Conservation (phyloP, 345 rosid species). For the Gossypium bickii region DNA sequence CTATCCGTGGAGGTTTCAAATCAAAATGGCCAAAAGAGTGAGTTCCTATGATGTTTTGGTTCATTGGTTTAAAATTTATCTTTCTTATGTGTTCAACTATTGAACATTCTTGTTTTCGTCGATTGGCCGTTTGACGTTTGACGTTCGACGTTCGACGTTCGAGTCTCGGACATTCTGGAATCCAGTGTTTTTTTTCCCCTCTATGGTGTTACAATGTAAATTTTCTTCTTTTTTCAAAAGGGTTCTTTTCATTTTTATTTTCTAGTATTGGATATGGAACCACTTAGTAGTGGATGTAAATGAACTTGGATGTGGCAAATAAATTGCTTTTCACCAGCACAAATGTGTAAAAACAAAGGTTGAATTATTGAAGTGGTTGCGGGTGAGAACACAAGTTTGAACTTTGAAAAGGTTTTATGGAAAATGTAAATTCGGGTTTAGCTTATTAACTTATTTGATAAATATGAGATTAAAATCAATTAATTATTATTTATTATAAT, state of each 20-base stretch:
- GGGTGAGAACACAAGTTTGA: no score
- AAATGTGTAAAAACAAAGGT: no score
- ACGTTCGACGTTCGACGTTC: not conserved
- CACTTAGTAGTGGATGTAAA: not conserved
- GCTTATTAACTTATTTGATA: no score
- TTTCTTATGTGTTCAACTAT: not conserved
- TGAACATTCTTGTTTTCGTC: not conserved
- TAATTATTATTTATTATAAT: no score
- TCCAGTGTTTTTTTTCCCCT: not conserved
- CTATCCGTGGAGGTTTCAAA: constrained; percentile 8
- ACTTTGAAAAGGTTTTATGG: no score
- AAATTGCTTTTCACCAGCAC: not conserved
- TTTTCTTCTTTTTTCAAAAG: not conserved
- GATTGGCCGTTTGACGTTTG: no score
- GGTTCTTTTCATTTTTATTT: not conserved
- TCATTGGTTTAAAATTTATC: not conserved
- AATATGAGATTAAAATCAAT: no score
- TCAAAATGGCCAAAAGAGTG: constrained; percentile 14
- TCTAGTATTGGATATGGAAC: not conserved
- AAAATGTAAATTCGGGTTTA: no score
- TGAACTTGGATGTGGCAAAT: not conserved
- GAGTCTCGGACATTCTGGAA: not conserved
- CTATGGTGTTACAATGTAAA: not conserved
- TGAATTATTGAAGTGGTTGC: no score
- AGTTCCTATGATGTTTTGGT: constrained; percentile 13